Evolutionary conservation across 345 rosid species (phyloP), one percentile per base, ranked within the genome.

Genomic region (Salix purpurea): DNA sequence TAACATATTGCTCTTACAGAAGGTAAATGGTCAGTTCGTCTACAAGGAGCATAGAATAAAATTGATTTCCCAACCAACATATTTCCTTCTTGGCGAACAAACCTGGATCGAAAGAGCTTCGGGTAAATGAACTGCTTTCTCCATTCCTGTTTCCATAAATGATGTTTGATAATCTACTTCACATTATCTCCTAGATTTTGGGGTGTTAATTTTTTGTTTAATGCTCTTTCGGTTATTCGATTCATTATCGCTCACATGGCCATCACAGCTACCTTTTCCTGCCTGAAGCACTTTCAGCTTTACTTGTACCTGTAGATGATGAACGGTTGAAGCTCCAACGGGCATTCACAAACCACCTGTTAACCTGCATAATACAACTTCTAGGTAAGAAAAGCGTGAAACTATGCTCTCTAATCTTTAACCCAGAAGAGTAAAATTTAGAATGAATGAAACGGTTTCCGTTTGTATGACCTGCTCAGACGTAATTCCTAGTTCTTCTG

Each of bases 291-390:
- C 48, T 74, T 64, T 26, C 74, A 37, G 74, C 78, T 19, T 18
- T 48, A 26, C 42, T 76, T 70, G 76, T 77, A 62, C 62, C 84
- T 73, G 8, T 54, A 40, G 81, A 72, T 0, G 87, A 64, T 56
- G 85, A 73, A 80, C 89, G 90, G 85, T 84, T 80, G 75, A 72
- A 83, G 77, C 85, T 85, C 96, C 96, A 89, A 18, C 99, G 97
- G 71, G 90, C 77, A 86, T 93, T 87, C 76, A 62, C 90, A 62
- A 96, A 93, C 99, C 99, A 96, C 77, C 87, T 93, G 71, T 37
- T 76, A 79, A 96, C 97, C 98, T 93, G 89, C 40, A 76, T 30
- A 72, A 50, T 14, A 30, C 16, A 30, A 42, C 23, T 74, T 64
- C 12, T 64, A 21, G 6, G 46, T 21, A 40, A 46, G 52, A 28